A percentile compares a stretch with the other conserved stretches of the same genome.
Conservation (phyloP, 2,329 filamentous ascomycete genomes). For the Xylariaceae sp. region DNA sequence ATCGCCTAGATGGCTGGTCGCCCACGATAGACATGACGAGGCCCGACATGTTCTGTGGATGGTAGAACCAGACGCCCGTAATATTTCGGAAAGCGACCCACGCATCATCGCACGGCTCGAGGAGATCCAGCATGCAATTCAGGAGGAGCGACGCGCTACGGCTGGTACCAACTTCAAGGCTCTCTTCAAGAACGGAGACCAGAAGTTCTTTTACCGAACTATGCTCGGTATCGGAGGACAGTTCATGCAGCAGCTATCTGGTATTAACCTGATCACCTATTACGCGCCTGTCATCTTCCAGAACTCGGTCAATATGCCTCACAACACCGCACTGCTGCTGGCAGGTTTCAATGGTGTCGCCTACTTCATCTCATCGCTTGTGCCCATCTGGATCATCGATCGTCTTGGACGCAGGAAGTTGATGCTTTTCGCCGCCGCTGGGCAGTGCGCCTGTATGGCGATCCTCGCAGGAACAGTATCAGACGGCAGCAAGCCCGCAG, state of each 20-base stretch:
- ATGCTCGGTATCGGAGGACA: not conserved
- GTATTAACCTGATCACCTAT: not conserved
- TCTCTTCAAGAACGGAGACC: not conserved
- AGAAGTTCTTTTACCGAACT: not conserved
- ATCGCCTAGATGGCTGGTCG: not conserved
- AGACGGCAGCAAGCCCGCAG: not conserved
- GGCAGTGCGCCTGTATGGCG: not conserved
- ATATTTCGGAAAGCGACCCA: not conserved
- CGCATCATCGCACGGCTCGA: not conserved
- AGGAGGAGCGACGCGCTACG: not conserved
- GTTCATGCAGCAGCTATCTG: constrained; percentile 1
- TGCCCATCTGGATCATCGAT: not conserved
- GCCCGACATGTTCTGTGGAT: not conserved
- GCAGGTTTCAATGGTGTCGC: not conserved
- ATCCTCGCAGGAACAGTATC: not conserved
- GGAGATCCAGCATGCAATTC: not conserved
- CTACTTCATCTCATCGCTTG: not conserved
- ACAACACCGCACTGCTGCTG: not conserved
- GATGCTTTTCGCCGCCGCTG: not conserved
- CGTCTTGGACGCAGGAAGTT: not conserved
- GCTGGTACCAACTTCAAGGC: not conserved
- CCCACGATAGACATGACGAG: not conserved
- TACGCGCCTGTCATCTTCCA: not conserved
- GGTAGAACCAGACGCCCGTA: not conserved
- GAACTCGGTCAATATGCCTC: not conserved